Evolutionary conservation across 495 filamentous ascomycete species (phyloP), one percentile per base, ranked within the genome.

Genomic region (Neurospora cerealis): DNA sequence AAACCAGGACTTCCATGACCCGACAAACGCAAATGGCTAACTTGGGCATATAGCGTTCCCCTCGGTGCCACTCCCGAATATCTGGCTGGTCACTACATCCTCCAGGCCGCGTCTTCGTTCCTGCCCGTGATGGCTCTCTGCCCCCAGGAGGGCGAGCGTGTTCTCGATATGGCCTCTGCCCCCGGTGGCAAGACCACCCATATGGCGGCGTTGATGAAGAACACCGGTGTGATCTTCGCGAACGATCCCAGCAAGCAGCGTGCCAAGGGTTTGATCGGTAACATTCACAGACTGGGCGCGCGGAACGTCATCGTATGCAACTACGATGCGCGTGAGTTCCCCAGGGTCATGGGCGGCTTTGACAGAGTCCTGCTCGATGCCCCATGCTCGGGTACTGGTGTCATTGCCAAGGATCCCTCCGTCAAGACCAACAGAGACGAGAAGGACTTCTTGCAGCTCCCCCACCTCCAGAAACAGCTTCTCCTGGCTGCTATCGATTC

Each of bases 11-110:
- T 4, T 3, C 40, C 4, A 5, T 4, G 13, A 10, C 0, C 3
- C 17, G 1, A 28, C 44, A 6, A 2, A 15, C 15, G 1, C 3
- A 34, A 7, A 66, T 66, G 7, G 15, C 44, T 74, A 28, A 76
- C 54, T 4, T 21, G 37, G 4, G 34, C 11, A 17, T 15, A 44
- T 34, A 77, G 76, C 13, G 96, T 98, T 0, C 96, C 96, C 3
- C 88, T 98, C n/a, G 96, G 95, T 85, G 96, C 96, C 32, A 99
- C 96, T 0, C 96, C 96, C 1, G 96, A 99, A 80, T 98, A 98
- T 82, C 87, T 99, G 11, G 94, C 96, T 2, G 96, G 96, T 32
- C 93, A 98, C 80, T 99, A 99, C 85, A 98, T 99, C 78, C 87
- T 98, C 17, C 96, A 98, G 85, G 96, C 96, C 13, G 96, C 96